These are phyloP conservation scores for Coniferiporia sulphurascens DNA, from an alignment of 1,284 basidiomycete species.

Conservation along the genomic window DNA sequence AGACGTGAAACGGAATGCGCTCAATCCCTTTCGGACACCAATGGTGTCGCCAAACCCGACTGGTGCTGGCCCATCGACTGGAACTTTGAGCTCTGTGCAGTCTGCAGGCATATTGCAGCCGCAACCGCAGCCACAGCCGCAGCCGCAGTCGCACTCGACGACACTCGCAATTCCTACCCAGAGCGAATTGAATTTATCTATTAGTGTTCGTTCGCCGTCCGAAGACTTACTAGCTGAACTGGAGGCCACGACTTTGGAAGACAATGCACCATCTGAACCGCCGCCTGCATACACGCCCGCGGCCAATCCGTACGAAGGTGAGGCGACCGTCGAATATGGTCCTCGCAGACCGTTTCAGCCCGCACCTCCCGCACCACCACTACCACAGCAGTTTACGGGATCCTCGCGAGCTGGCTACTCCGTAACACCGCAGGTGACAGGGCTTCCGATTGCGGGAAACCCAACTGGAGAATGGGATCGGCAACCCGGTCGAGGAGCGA, in stretches of 20 bases:
- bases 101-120: not conserved
- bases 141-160: not conserved
- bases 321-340: conserved; percentile 55
- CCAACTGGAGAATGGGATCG: conserved; percentile 9
- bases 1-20: conserved; percentile 6
- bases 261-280: conserved; percentile 35
- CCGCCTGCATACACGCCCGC: conserved; percentile 64
- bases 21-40: conserved; percentile 32
- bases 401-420: not conserved
- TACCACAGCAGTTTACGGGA: conserved; percentile 9
- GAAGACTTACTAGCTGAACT: conserved; percentile 10
- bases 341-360: conserved; percentile 58
- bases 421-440: conserved; percentile 11
- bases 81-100: not conserved
- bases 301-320: conserved; percentile 49
- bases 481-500: conserved; percentile 6
- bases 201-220: not conserved
- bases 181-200: not conserved
- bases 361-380: conserved; percentile 29
- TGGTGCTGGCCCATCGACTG: conserved; percentile 15
- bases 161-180: not conserved
- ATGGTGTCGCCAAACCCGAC: conserved; percentile 25
- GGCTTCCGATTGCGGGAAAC: not conserved
- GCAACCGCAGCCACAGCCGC: conserved; percentile 6
- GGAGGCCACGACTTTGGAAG: conserved; percentile 8